A percentile compares a stretch with the other conserved stretches of the same genome.
phyloP scores from a whole-genome alignment of 345 rosid genomes.

The Citrus cavaleriei region DNA sequence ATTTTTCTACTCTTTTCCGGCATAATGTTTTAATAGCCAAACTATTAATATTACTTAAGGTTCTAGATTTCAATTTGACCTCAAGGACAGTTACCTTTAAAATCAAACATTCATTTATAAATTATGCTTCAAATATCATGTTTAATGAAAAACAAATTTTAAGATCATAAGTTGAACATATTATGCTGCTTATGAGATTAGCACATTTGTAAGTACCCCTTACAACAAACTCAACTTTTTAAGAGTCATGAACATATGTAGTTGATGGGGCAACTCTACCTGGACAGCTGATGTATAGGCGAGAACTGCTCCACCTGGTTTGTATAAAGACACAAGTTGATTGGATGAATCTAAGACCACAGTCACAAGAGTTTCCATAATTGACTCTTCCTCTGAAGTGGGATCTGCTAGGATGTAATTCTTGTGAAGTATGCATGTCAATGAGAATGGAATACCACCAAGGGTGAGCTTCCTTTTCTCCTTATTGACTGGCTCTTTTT shows the following conservation, averaged over 20 bases:
- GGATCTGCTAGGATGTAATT: constrained; percentile 85
- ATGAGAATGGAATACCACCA: constrained; percentile 60
- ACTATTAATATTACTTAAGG: neutral
- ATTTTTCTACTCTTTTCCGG: neutral
- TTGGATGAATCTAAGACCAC: constrained; percentile 68
- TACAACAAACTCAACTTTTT: neutral
- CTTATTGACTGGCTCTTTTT: constrained; percentile 59
- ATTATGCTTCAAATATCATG: neutral
- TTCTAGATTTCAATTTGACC: neutral
- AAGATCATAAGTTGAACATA: neutral
- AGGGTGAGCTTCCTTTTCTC: constrained; percentile 72
- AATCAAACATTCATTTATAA: neutral
- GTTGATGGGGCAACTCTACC: constrained; percentile 34
- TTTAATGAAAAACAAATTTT: neutral
- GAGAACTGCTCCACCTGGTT: constrained; percentile 81
- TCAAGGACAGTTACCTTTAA: neutral
- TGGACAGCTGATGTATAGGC: constrained; percentile 56
- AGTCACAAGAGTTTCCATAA: constrained; percentile 74
- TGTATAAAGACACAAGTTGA: constrained; percentile 70
- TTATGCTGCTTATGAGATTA: neutral
- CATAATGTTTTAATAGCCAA: neutral
- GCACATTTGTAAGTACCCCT: neutral
- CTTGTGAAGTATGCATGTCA: constrained; percentile 75
- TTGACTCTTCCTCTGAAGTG: constrained; percentile 79
- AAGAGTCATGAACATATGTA: neutral